These are phyloP conservation scores for Hemisphaericaspora nanyangensis DNA, from an alignment of 805 yeast species.

Conservation along the genomic window DNA sequence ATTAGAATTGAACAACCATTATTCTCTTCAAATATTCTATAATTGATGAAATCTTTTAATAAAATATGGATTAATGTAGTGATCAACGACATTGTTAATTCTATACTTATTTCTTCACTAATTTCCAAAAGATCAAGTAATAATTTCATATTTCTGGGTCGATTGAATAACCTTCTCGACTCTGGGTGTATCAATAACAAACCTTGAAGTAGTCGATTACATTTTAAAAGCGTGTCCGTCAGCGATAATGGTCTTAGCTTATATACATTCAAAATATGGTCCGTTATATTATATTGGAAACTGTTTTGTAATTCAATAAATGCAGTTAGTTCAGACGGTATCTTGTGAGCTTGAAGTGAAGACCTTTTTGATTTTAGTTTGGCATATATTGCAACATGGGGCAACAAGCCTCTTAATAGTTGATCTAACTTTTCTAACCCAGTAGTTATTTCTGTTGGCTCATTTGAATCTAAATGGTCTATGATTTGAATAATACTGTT, in stretches of 20 bases:
- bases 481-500: constrained; percentile 8
- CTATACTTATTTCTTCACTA: constrained; percentile 8
- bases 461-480: constrained; percentile 14
- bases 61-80: constrained; percentile 56
- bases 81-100: constrained; percentile 33
- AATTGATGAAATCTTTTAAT: constrained; percentile 52
- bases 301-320: constrained; percentile 49
- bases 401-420: constrained; percentile 8
- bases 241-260: background rate
- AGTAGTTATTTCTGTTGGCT: constrained; percentile 2
- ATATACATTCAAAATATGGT: constrained; percentile 15
- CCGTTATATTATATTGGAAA: constrained; percentile 49
- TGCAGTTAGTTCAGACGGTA: constrained; percentile 8
- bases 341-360: background rate
- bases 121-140: constrained; percentile 23
- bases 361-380: constrained; percentile 1
- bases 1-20: constrained; percentile 56
- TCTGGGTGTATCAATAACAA: constrained; percentile 54
- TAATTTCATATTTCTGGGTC: constrained; percentile 36
- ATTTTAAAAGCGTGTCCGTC: constrained; percentile 10
- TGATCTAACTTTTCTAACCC: constrained; percentile 12
- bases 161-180: constrained; percentile 47
- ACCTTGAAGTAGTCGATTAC: constrained; percentile 52
- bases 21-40: constrained; percentile 55
- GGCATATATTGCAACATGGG: constrained; percentile 10